A percentile compares a stretch with the other conserved stretches of the same genome.
Evolutionary conservation across 305 asterid species (phyloP).

Genomic region (Coffea humblotiana): DNA sequence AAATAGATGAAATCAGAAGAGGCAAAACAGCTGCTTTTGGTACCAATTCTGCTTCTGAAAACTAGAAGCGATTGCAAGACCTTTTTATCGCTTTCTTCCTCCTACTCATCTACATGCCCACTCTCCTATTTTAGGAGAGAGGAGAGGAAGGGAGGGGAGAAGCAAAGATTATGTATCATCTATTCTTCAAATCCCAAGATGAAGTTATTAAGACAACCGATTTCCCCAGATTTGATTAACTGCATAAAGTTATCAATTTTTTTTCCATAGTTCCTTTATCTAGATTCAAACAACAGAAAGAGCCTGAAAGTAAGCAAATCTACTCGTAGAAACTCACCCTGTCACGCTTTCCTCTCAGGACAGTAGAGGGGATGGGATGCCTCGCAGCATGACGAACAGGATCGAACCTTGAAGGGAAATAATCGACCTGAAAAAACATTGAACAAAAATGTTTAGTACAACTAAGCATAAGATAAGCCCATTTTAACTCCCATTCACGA

Average conservation of each 20-base stretch:
- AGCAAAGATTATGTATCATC: too few relatives aligned
- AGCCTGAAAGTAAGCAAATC: too few relatives aligned
- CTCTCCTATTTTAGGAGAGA: neutral
- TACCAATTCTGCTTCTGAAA: too few relatives aligned
- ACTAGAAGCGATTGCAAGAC: too few relatives aligned
- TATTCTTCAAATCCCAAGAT: neutral
- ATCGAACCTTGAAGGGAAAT: conserved; percentile 54
- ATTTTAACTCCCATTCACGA: neutral
- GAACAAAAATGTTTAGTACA: conserved; percentile 3
- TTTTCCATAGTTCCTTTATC: neutral
- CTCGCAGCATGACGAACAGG: conserved; percentile 44
- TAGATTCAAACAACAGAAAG: too few relatives aligned
- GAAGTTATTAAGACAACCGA: neutral
- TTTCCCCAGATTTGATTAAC: neutral
- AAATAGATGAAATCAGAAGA: too few relatives aligned
- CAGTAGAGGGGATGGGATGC: conserved; percentile 39
- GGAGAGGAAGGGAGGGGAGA: too few relatives aligned
- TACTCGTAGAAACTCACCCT: conserved; percentile 23
- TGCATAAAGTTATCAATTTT: neutral
- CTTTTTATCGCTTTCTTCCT: neutral
- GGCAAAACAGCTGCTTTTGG: too few relatives aligned
- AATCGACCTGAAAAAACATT: conserved; percentile 33
- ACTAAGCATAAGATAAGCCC: neutral
- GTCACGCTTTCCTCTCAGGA: conserved; percentile 47
- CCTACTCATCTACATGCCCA: neutral